These are phyloP conservation scores for Pisolithus orientalis DNA, from an alignment of 768 basidiomycete species.

Conservation along the genomic window DNA sequence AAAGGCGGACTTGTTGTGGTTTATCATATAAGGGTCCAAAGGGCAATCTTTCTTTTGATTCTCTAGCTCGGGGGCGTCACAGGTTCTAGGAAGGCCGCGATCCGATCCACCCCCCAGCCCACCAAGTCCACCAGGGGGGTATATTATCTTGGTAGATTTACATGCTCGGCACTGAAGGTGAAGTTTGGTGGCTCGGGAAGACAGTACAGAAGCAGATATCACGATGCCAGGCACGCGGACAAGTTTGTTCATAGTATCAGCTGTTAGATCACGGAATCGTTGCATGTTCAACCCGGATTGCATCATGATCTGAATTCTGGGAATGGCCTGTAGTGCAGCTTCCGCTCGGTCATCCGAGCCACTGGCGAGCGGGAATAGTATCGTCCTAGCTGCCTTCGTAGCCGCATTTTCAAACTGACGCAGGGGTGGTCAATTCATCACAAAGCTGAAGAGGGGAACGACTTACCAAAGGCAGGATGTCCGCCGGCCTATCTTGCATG, in stretches of 20 bases:
- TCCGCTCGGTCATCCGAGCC: constrained; percentile 40
- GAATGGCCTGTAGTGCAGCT: constrained; percentile 44
- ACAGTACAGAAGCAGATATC: constrained; percentile 91
- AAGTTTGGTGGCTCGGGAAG: constrained; percentile 87
- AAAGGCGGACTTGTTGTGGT: constrained; percentile 91
- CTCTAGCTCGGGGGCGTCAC: constrained; percentile 73
- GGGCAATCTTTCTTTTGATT: constrained; percentile 95
- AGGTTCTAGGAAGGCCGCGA: constrained; percentile 77
- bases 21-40: constrained; percentile 90
- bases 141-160: constrained; percentile 69
- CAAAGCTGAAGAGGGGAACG: not conserved
- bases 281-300: constrained; percentile 89
- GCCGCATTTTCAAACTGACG: constrained; percentile 87
- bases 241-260: constrained; percentile 91
- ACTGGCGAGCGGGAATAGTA: constrained; percentile 75
- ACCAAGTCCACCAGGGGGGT: constrained; percentile 73
- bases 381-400: constrained; percentile 73
- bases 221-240: constrained; percentile 97
- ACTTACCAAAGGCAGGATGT: constrained; percentile 80
- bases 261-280: constrained; percentile 90
- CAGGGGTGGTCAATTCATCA: not conserved
- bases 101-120: constrained; percentile 86
- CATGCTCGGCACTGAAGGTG: constrained; percentile 92
- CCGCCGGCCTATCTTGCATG: constrained; percentile 84
- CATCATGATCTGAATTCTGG: constrained; percentile 81